These are phyloP conservation scores for Tylopilus rubrobrunneus DNA, from an alignment of 768 basidiomycete species.

Conservation along the genomic window DNA sequence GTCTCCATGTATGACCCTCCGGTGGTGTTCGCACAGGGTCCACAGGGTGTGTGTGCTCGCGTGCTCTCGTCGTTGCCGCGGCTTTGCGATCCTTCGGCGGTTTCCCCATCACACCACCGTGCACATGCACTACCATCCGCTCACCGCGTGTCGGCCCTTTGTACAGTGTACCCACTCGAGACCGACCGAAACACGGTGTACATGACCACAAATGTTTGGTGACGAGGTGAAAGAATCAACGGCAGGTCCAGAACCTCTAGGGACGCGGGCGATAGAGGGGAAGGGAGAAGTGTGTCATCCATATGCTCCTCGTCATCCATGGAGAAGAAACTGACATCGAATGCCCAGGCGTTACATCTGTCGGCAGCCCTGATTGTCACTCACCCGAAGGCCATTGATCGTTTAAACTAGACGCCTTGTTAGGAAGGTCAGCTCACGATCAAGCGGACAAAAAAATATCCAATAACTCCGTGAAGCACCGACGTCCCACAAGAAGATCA, in stretches of 20 bases:
- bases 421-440: constrained; percentile 15
- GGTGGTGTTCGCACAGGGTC: background rate
- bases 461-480: constrained; percentile 21
- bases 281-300: background rate
- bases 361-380: constrained; percentile 16
- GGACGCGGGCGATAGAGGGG: constrained; percentile 4
- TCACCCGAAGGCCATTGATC: constrained; percentile 9
- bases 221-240: constrained; percentile 6
- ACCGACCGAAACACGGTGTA: constrained; percentile 6
- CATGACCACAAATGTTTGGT: constrained; percentile 8
- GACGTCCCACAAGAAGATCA: background rate
- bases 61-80: background rate
- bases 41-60: background rate
- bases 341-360: background rate
- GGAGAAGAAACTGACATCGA: background rate
- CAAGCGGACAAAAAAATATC: constrained; percentile 1
- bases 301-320: constrained; percentile 7
- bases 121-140: background rate
- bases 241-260: constrained; percentile 13
- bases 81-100: background rate
- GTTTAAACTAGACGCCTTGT: constrained; percentile 4
- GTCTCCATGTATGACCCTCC: background rate
- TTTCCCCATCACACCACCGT: constrained; percentile 1
- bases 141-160: constrained; percentile 17
- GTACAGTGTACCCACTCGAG: constrained; percentile 10